Percentiles rank a stretch among this genome's conserved stretches.
These are phyloP conservation scores for Pulveroboletus ravenelii DNA, from an alignment of 768 basidiomycete species.

Conservation along the genomic window DNA sequence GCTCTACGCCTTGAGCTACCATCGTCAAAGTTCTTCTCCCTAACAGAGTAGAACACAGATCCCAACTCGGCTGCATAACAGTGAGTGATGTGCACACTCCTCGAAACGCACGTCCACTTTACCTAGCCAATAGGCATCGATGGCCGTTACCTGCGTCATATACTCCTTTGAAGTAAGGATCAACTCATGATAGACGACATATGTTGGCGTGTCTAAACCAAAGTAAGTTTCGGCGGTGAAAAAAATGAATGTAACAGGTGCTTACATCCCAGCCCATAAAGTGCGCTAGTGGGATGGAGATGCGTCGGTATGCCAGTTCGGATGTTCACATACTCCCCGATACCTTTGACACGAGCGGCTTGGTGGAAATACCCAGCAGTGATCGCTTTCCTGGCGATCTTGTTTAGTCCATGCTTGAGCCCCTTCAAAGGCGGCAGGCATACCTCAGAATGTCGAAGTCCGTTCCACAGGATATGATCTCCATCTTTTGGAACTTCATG, in stretches of 20 bases:
- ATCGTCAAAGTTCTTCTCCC: constrained; percentile 97
- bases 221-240: not conserved
- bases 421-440: constrained; percentile 11
- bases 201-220: constrained; percentile 81
- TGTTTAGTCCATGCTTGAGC: not conserved
- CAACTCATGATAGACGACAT: constrained; percentile 95
- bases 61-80: constrained; percentile 74
- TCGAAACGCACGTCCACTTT: constrained; percentile 19
- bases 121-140: constrained; percentile 98
- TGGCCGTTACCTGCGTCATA: constrained; percentile 98
- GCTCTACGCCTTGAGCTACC: constrained; percentile 69
- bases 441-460: constrained; percentile 89
- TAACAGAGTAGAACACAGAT: constrained; percentile 95
- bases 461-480: constrained; percentile 83
- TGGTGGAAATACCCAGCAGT: constrained; percentile 99
- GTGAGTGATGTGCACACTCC: constrained; percentile 1
- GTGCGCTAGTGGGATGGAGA: constrained; percentile 92
- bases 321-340: constrained; percentile 98
- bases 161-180: constrained; percentile 95
- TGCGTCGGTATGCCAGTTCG: constrained; percentile 93
- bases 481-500: constrained; percentile 99
- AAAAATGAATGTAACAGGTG: constrained; percentile 7
- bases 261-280: constrained; percentile 94
- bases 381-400: constrained; percentile 76
- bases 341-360: constrained; percentile 96